phyloP scores from a whole-genome alignment of 2,329 filamentous ascomycete genomes.

The Venturiaceae sp. region DNA sequence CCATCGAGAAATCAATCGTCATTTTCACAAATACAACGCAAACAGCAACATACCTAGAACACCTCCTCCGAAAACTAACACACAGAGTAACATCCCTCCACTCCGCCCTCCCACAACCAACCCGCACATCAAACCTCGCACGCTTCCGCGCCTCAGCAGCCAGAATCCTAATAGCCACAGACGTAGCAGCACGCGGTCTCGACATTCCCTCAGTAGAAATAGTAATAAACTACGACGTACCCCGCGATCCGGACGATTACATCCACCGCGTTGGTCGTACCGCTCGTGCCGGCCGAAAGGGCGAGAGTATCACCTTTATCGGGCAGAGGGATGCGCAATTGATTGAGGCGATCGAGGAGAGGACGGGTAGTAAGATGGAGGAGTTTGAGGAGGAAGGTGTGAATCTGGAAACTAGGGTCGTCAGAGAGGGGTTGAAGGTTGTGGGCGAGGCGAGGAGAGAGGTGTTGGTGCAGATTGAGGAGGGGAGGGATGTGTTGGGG shows the following conservation, averaged over 20 bases:
- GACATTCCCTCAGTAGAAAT: conserved; percentile 88
- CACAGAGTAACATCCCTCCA: conserved; percentile 90
- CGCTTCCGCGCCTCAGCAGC: conserved; percentile 86
- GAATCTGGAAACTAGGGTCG: conserved; percentile 82
- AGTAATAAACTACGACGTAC: conserved; percentile 93
- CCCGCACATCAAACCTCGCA: conserved; percentile 78
- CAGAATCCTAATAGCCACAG: conserved; percentile 84
- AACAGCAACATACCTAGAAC: conserved; percentile 82
- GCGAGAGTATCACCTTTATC: conserved; percentile 78
- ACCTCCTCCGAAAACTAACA: conserved; percentile 72
- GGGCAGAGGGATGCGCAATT: conserved; percentile 89
- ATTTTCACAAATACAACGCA: conserved; percentile 90
- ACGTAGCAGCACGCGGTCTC: conserved; percentile 87
- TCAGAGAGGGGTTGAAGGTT: conserved; percentile 75
- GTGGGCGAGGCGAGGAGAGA: conserved; percentile 96
- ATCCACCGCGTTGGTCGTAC: conserved; percentile 95
- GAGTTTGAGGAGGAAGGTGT: conserved; percentile 85
- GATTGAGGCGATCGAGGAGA: conserved; percentile 77
- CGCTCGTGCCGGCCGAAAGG: conserved; percentile 76
- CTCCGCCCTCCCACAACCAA: conserved; percentile 73
- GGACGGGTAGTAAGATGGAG: conserved; percentile 72
- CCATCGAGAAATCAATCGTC: conserved; percentile 68
- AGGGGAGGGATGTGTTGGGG: conserved; percentile 84
- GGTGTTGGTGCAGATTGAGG: conserved; percentile 81
- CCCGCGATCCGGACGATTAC: conserved; percentile 93